Evolutionary conservation across 2,329 filamentous ascomycete species (phyloP).

Genomic region (Pseudocercospora crystallina): DNA sequence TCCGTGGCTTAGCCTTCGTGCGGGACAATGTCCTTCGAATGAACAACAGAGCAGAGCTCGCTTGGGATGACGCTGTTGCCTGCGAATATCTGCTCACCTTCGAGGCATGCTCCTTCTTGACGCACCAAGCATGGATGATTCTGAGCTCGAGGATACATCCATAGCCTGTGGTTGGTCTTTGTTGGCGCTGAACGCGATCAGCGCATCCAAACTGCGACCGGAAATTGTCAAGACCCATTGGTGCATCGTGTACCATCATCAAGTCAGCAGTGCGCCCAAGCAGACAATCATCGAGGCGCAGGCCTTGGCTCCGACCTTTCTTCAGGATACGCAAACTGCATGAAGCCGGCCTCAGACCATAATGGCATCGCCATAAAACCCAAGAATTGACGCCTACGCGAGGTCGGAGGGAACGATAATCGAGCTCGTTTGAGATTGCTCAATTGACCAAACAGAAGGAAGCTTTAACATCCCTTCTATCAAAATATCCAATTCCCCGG

Average conservation of each 20-base stretch:
- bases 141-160: background rate
- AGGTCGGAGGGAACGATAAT: conserved; percentile 49
- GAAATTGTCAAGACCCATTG: conserved; percentile 1
- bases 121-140: background rate
- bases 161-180: background rate
- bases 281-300: background rate
- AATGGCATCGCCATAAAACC: conserved; percentile 51
- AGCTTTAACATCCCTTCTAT: conserved; percentile 44
- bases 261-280: background rate
- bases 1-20: no score
- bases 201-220: background rate
- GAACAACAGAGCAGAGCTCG: no score
- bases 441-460: conserved; percentile 44
- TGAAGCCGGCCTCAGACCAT: conserved; percentile 53
- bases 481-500: background rate
- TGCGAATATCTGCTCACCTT: no score
- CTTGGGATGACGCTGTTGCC: no score
- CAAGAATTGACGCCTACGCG: conserved; percentile 50
- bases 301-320: conserved; percentile 28
- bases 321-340: conserved; percentile 43
- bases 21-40: no score
- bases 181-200: background rate
- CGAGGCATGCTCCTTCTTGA: background rate
- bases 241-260: background rate
- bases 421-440: conserved; percentile 52